Evolutionary conservation across 108 stramenopile genomes (phyloP), one percentile per base, ranked within the genome.

Genomic region (Cyclotella atomus): DNA sequence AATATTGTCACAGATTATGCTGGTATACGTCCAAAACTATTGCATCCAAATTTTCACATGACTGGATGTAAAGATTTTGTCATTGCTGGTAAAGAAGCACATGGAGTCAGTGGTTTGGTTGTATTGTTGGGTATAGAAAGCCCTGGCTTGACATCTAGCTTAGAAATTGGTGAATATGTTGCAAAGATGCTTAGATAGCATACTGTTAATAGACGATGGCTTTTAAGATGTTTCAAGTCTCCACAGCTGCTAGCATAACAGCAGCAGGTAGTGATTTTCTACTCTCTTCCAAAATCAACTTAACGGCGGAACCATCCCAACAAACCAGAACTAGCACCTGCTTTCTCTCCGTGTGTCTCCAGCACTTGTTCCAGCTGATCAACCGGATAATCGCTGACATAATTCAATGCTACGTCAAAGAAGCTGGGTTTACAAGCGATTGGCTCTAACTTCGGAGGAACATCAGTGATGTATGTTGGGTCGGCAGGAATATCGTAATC

Each of bases 111-210:
- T 54, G 90, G 90, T 65, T 81, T 91, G 45, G 72, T 55, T 33
- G 66, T 82, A 8, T 77, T 95, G 71, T 82, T 91, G 23, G 94
- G 94, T 15, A 91, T 95, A 0, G 94, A 95, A 50, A 90, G 89
- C 71, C 94, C 94, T 23, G 94, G 94, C n/a, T 69, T 95, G 60
- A 95, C 94, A 28, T 84, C 86, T 35, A 82, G 88, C 63, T 73
- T 95, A 78, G 88, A 84, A 10, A 83, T 95, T 68, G 94, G 84
- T 21, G 80, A 92, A 14, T 55, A 89, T 60, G 74, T 90, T 30
- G 74, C 76, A 23, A 45, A 57, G 23, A 47, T 75, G 49, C 27
- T 86, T 25, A 43, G 36, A 49, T 68, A 47, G 56, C 56, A 57
- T 12, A n/a, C 12, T 30, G 6, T 49, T 49, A 8, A 19, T 49